Evolutionary conservation across 495 filamentous ascomycete genomes (phyloP), one percentile per base, ranked within the genome.

Genomic region (Cercophora samala): DNA sequence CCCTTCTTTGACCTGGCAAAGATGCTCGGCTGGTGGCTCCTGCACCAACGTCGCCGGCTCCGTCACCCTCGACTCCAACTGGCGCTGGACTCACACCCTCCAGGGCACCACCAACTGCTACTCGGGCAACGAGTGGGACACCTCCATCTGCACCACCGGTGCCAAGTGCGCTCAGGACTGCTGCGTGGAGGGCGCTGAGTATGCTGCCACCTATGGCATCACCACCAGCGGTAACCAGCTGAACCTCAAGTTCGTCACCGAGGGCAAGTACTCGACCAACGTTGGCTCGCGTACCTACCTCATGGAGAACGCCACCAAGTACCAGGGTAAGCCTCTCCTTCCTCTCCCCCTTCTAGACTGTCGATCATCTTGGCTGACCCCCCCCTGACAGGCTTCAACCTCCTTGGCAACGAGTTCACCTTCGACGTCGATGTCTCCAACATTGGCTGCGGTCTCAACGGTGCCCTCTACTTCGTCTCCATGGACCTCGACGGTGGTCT

Each of bases 351-450:
- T 1, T 52, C 8, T 18, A 3, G 62, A 42, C 1, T 51, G 21
- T 13, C 23, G 21, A 60, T 42, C 37, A 46, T 46, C 37, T 46
- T 46, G 37, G 37, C 55, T 59, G 19, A 5, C 11, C 4, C 4
- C 26, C n/a, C 13, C 32, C 19, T 24, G 13, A 13, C 66, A 76
- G 74, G 77, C 70, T 86, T 87, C 77, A 77, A 75, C 29, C 81
- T 87, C 19, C 71, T 78, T 72, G 81, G 80, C 75, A 84, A 84
- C 73, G 85, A 88, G 78, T 86, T 88, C 78, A 79, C 83, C 67
- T 86, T 88, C 72, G 84, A 86, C 62, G 85, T 87, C 60, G 85
- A 87, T 68, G 79, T 87, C 13, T 84, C 82, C 64, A 81, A 79
- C 63, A 62, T 81, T 23, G 70, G 75, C 70, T 88, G 85, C 73